Conservation (phyloP, 176 grass and related monocot genomes). For the Guadua angustifolia region DNA sequence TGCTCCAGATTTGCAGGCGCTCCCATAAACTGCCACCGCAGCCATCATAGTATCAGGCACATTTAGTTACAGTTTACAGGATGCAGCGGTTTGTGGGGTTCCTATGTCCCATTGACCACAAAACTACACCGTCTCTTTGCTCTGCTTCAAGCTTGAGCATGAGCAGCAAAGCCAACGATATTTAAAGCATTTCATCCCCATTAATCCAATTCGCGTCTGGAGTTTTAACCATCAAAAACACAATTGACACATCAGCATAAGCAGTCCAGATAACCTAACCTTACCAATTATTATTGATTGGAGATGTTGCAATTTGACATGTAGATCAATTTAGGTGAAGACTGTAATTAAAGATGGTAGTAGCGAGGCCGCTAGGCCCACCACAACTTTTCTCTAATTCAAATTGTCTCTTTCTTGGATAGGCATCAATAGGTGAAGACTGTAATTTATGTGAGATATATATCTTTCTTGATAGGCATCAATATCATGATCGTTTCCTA, state of each 20-base stretch:
- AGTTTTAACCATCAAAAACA: not conserved
- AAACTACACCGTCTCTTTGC: not conserved
- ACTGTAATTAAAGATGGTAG: not conserved
- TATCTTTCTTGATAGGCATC: constrained; percentile 29
- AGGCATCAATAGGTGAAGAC: not conserved
- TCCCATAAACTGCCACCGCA: not conserved
- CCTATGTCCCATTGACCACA: not conserved
- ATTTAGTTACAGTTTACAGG: not conserved
- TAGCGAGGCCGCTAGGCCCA: constrained; percentile 1
- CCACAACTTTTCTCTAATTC: not conserved
- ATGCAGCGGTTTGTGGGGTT: not conserved
- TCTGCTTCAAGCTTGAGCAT: not conserved
- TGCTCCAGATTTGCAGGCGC: constrained; percentile 2
- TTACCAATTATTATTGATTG: not conserved
- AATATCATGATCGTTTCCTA: not conserved
- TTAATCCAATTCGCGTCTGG: not conserved
- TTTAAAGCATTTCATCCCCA: constrained; percentile 8
- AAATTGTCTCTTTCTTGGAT: constrained; percentile 1
- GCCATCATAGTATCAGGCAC: not conserved
- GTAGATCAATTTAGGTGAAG: not conserved
- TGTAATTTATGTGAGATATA: not conserved
- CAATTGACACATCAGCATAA: not conserved
- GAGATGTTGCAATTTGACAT: not conserved
- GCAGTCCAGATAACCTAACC: not conserved
- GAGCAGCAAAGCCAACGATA: constrained; percentile 9